Base-by-base conservation (phyloP, 495 filamentous ascomycete species). In the Aspergillus asperescens region DNA sequence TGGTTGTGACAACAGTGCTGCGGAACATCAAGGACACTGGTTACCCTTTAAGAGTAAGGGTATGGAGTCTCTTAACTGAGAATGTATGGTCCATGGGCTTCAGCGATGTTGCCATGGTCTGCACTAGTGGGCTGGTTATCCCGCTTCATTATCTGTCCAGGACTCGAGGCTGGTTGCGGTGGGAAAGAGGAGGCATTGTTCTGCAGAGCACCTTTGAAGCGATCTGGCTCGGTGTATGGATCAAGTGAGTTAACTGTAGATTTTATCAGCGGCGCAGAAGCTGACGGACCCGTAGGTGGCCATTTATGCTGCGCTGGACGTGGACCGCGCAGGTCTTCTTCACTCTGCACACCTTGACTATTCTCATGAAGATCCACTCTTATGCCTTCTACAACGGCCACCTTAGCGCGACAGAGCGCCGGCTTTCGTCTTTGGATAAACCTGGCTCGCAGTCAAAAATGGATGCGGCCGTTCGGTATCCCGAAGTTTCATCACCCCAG, bases 281-380 rank as follows among this genome's bases (percentile, higher is more conserved):
- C 68, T 72, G 41, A 70, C 57, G 35, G 43, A 27, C 19, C 8
- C 25, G 37, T 51, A 85, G 84, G 45, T 84, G 89, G 68, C 93
- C 93, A 1, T 98, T 98, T 57, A 71, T 85, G 61, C 69, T 90
- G n/a, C 73, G 81, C 16, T 98, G 93, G 93, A 89, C 90, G 40
- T 88, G 85, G 85, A 98, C 93, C 5, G 86, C 92, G 22, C 93
- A 98, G 63, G 93, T 97, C 35, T 97, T 90, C 67, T 84, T 98
- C 55, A 86, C 91, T 10, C 79, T 98, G 13, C 93, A 98, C 64
- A 85, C 89, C 31, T 79, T 98, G 63, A 84, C 87, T 12, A 74
- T 98, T 6, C 81, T 96, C 22, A 98, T 98, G 93, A 98, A 98
- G 73, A 89, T 98, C 77, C 93, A 98, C 63, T 96, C 91, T 0